Base-by-base conservation (phyloP, 192 early-diverging fungal species). In the Mortierella antarctica region DNA sequence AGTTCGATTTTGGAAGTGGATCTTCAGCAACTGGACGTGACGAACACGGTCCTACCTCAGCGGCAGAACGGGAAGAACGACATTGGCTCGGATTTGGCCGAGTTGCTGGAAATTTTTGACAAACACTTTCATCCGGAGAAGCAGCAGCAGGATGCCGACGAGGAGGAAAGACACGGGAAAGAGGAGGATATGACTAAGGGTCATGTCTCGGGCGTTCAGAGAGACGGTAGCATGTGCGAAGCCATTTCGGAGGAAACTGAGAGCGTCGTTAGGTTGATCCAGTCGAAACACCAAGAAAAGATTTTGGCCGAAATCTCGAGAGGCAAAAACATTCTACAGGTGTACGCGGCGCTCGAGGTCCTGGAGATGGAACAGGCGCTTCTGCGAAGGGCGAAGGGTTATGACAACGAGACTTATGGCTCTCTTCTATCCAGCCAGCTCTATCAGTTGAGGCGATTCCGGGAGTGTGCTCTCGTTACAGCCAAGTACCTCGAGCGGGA, bases 211-310 rank as follows among this genome's bases (percentile, higher is more conserved):
- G 45, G 13, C 41, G 45, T 14, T 17, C 6, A 62, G 6, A 62
- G 57, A 42, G 9, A 42, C 13, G 11, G 41, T 59, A 31, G 31
- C 31, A 3, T 31, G 31, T 31, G 31, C 31, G 31, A 31, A 2
- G 31, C 31, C 31, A 3, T 31, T 31, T 31, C 31, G 31, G 31
- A 53, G 50, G 23, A 40, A 7, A 6, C 17, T 51, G 31, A 31
- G 31, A 31, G 17, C 7, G 47, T 41, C 3, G 41, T 14, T 18
- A 5, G n/a, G 11, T 1, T 64, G 39, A 69, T 76, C 15, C 60
- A 52, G 50, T 45, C 21, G 11, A n/a, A 40, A 7, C 74, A 76
- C 40, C 74, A 52, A 13, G 47, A 52, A 23, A 76, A 76, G 31
- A 41, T 76, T 10, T 40, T 69, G 7, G 61, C 52, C 0, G 74